Base-by-base conservation (phyloP, 345 rosid species). In the Leavenworthia alabamica region DNA sequence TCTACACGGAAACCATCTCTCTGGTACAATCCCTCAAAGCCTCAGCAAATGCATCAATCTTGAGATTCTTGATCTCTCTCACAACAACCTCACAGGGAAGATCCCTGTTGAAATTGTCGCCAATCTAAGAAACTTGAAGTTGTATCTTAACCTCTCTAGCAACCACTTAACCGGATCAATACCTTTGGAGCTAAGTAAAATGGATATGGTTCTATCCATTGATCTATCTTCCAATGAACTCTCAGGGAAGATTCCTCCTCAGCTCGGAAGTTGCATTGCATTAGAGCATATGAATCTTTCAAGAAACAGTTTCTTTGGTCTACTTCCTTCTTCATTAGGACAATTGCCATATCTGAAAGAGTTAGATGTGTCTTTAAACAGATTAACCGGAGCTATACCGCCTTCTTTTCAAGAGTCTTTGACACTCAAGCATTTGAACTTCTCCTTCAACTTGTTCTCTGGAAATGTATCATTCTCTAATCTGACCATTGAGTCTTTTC, bases 191-290 rank as follows among this genome's bases (percentile, higher is more conserved):
- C 82, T 86, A 56, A 83, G 91, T 67, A 92, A 86, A 72, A 92
- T 92, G 97, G 96, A 89, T 75, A 92, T 89, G 99, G 96, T 89
- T 53, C 76, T 92, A 15, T 85, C 89, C 17, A 71, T 92, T 63
- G 99, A 92, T 80, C 63, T 92, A 8, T 89, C 99, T 40, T 82
- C 77, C 8, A 92, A 92, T 76, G 64, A 80, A 56, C 79, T 89
- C 55, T 89, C 94, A 0, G 78, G 94, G 37, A 57, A 80, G 8
- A 79, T 92, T 20, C 97, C 91, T 0, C 55, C 85, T 7, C 96
- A 89, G 63, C 80, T 92, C 12, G 91, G 83, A 63, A 85, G 82
- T 77, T 89, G 94, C 83, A 85, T 86, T 79, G 97, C 99, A 8
- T 75, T 92, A 1, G 97, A 92, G 74, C 63, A 74, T 66, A 83